Evolutionary conservation across 495 filamentous ascomycete species (phyloP).

Genomic region (Penicillium lagena): DNA sequence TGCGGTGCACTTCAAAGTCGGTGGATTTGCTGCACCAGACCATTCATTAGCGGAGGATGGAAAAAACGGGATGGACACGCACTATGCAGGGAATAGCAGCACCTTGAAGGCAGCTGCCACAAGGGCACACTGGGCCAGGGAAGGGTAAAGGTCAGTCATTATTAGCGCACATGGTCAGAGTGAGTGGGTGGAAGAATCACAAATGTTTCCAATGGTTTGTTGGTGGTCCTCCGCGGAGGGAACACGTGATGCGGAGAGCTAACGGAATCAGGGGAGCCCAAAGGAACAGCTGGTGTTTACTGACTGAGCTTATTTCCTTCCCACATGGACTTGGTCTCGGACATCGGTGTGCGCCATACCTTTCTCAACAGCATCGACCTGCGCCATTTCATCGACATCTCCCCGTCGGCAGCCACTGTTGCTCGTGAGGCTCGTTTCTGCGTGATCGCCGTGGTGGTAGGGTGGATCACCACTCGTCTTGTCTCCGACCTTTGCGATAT

Average conservation of each 20-base stretch:
- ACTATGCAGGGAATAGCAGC: constrained; percentile 95
- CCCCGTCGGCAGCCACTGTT: constrained; percentile 36
- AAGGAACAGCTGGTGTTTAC: constrained; percentile 9
- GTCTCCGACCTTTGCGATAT: constrained; percentile 33
- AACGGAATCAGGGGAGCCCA: constrained; percentile 18
- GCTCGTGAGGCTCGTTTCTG: constrained; percentile 39
- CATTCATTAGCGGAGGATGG: neutral
- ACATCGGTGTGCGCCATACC: constrained; percentile 46
- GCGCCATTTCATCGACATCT: constrained; percentile 41
- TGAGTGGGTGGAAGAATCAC: constrained; percentile 1
- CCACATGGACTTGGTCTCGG: constrained; percentile 39
- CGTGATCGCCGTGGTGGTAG: constrained; percentile 44
- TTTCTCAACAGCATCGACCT: constrained; percentile 39
- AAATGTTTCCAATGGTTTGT: neutral
- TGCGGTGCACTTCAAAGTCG: constrained; percentile 96
- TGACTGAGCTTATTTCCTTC: constrained; percentile 1
- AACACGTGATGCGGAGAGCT: constrained; percentile 14
- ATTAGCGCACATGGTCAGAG: constrained; percentile 23
- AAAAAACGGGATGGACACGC: constrained; percentile 28
- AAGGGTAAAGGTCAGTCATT: constrained; percentile 80
- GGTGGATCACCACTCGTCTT: constrained; percentile 42
- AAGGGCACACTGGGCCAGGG: constrained; percentile 79
- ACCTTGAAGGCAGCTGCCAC: constrained; percentile 88
- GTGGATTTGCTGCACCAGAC: constrained; percentile 75
- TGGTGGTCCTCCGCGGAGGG: constrained; percentile 9